phyloP scores from a whole-genome alignment of 805 yeast species.

The Pichia scutulata region DNA sequence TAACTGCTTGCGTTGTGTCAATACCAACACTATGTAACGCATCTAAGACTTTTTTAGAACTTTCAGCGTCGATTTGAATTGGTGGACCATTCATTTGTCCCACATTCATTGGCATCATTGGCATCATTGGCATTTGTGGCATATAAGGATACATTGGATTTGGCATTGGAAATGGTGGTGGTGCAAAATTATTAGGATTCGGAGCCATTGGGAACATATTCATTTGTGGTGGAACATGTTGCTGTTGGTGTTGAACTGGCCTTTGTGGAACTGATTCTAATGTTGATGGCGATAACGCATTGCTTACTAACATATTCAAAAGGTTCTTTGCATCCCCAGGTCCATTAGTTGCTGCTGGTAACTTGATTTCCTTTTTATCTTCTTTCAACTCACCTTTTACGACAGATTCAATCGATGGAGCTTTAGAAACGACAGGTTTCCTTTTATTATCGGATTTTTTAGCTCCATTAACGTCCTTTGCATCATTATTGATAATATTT shows the following conservation, averaged over 20 bases:
- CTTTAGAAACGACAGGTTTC: neutral
- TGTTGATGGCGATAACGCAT: neutral
- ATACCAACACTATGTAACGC: constrained; percentile 1
- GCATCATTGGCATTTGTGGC: constrained; percentile 1
- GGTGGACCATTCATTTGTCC: neutral
- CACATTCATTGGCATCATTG: neutral
- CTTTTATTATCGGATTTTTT: neutral
- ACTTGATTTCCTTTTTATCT: neutral
- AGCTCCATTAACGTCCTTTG: neutral
- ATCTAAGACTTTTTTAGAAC: constrained; percentile 6
- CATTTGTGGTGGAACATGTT: neutral
- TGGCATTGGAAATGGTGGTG: constrained; percentile 3
- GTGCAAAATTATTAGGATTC: neutral
- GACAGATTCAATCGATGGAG: neutral
- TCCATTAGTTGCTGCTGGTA: neutral
- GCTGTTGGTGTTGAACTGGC: neutral
- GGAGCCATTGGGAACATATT: neutral
- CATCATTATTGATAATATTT: constrained; percentile 32
- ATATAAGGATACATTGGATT: constrained; percentile 7
- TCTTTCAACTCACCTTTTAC: neutral
- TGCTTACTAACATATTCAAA: constrained; percentile 16
- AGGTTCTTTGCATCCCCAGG: constrained; percentile 21
- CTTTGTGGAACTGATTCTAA: neutral
- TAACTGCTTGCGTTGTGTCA: neutral
- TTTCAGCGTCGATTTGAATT: neutral